These are phyloP conservation scores for Lactuca saligna DNA, from an alignment of 129 eudicot species.

Conservation along the genomic window DNA sequence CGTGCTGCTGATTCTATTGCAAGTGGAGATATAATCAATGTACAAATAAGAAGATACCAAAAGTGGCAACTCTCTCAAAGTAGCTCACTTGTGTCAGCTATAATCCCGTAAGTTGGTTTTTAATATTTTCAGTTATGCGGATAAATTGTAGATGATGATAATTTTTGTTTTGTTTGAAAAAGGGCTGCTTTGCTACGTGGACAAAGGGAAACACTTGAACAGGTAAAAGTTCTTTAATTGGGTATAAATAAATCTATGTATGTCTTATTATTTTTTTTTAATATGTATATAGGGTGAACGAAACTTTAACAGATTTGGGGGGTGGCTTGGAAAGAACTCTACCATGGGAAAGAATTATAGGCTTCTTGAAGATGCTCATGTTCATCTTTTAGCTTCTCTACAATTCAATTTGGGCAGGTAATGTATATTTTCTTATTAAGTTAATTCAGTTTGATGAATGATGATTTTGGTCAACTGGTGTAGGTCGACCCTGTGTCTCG, in stretches of 20 bases:
- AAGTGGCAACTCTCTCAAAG: constrained; percentile 95
- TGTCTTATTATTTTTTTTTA: neutral
- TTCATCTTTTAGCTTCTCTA: constrained; percentile 82
- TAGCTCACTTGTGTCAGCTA: constrained; percentile 65
- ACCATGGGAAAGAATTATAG: constrained; percentile 92
- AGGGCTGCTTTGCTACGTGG: constrained; percentile 92
- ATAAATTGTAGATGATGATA: neutral
- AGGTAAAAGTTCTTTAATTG: constrained; percentile 33
- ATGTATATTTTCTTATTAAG: neutral
- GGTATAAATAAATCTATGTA: neutral
- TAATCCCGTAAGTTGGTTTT: constrained; percentile 70
- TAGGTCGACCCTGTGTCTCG: constrained; percentile 80
- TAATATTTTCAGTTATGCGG: constrained; percentile 8
- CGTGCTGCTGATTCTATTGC: constrained; percentile 99
- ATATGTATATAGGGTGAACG: constrained; percentile 71
- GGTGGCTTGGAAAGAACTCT: constrained; percentile 98
- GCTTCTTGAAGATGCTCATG: constrained; percentile 88
- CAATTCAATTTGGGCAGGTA: constrained; percentile 83
- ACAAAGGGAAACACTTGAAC: constrained; percentile 66
- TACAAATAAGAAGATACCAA: constrained; percentile 86
- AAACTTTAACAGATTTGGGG: constrained; percentile 94
- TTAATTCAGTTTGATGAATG: too few species aligned
- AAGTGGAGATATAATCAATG: constrained; percentile 87
- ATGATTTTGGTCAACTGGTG: constrained; percentile 19
- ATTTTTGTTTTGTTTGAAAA: constrained; percentile 17